phyloP scores from a whole-genome alignment of 257 asterid genomes.

The Mitragyna speciosa region DNA sequence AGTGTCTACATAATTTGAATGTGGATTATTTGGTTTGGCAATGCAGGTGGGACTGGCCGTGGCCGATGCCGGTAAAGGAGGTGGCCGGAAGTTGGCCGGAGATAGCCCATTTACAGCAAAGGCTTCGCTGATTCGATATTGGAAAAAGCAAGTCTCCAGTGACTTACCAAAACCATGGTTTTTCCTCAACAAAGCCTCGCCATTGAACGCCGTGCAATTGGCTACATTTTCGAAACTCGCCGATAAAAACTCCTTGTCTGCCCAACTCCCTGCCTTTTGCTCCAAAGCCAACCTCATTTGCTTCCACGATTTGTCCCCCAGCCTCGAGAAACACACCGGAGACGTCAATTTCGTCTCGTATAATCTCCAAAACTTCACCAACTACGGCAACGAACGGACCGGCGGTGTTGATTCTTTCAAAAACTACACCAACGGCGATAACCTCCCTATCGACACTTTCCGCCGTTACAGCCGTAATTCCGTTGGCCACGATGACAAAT shows the following conservation, averaged over 20 bases:
- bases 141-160: constrained; percentile 33
- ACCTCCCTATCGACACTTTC: constrained; percentile 46
- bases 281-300: constrained; percentile 63
- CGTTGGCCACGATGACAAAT: constrained; percentile 49
- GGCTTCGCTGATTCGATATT: constrained; percentile 33
- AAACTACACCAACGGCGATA: constrained; percentile 48
- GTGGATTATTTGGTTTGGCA: background rate
- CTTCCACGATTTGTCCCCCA: constrained; percentile 52
- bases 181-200: constrained; percentile 32
- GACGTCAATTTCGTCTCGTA: constrained; percentile 50
- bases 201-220: constrained; percentile 28
- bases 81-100: constrained; percentile 21
- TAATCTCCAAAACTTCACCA: constrained; percentile 52
- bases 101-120: constrained; percentile 32
- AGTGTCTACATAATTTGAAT: too few species aligned
- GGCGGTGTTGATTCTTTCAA: constrained; percentile 59
- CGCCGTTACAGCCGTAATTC: constrained; percentile 81
- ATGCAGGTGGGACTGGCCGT: constrained; percentile 28
- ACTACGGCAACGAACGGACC: constrained; percentile 53
- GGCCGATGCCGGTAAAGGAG: constrained; percentile 5
- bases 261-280: constrained; percentile 62
- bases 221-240: constrained; percentile 44
- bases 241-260: constrained; percentile 53
- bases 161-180: constrained; percentile 34
- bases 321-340: constrained; percentile 50